phyloP scores from a whole-genome alignment of 495 filamentous ascomycete species.

The Corynascus novoguineensis region DNA sequence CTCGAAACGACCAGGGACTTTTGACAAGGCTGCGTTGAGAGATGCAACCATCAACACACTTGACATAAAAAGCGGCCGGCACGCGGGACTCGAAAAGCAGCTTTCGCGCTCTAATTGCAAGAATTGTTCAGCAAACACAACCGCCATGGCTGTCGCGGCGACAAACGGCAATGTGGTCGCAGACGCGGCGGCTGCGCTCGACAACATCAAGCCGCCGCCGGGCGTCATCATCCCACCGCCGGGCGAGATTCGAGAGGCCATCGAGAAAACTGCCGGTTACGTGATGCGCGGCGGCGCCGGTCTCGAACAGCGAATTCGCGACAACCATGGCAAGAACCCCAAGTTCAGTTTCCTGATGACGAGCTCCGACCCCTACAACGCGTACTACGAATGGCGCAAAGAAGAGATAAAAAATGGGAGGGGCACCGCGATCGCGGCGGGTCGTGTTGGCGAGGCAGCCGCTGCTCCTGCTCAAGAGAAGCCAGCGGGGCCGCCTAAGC shows the following conservation, averaged over 20 bases:
- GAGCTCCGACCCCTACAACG: slow-evolving; percentile 74
- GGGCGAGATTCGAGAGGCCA: slow-evolving; percentile 62
- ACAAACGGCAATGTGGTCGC: slow-evolving; percentile 53
- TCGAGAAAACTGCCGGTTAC: slow-evolving; percentile 96
- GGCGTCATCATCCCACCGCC: slow-evolving; percentile 80
- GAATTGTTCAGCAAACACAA: slow-evolving; percentile 9
- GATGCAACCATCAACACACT: not conserved
- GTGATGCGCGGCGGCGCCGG: slow-evolving; percentile 75
- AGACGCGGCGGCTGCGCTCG: slow-evolving; percentile 40
- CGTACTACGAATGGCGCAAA: slow-evolving; percentile 88
- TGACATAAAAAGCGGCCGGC: not conserved
- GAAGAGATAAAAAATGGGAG: slow-evolving; percentile 76
- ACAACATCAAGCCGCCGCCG: slow-evolving; percentile 64
- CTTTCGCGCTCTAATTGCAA: not conserved
- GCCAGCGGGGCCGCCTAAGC: slow-evolving; percentile 76
- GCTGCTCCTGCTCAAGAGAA: slow-evolving; percentile 49
- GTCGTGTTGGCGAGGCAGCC: slow-evolving; percentile 60
- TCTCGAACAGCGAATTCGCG: slow-evolving; percentile 85
- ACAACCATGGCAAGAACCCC: slow-evolving; percentile 78
- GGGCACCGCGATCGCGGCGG: slow-evolving; percentile 74
- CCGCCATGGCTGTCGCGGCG: slow-evolving; percentile 45
- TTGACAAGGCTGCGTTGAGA: not conserved
- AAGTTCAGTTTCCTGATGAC: slow-evolving; percentile 84
- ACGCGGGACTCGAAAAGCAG: not conserved
- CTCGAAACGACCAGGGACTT: not conserved